Evolutionary conservation across 2,329 filamentous ascomycete species (phyloP).

Genomic region (Madurella fahalii): DNA sequence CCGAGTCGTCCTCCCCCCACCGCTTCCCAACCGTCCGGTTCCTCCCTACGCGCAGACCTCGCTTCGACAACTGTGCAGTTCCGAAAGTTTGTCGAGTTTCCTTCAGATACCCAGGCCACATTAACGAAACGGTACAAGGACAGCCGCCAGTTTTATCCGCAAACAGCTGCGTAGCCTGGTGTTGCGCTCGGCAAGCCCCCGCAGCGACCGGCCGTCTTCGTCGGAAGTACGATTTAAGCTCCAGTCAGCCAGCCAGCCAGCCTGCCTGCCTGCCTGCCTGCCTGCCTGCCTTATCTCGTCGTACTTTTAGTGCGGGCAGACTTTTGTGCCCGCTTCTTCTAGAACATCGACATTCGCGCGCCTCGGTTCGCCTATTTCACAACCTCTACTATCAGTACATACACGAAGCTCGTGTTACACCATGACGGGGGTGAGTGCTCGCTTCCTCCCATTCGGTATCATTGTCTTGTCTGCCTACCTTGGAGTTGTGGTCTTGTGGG

Average conservation of each 20-base stretch:
- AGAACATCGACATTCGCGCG: neutral
- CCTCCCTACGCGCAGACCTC: slow-evolving; percentile 17
- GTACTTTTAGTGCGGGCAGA: slow-evolving; percentile 6
- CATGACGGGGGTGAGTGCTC: slow-evolving; percentile 9
- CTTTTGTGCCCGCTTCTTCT: neutral
- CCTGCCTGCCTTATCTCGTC: neutral
- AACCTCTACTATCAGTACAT: neutral
- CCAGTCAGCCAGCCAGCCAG: neutral
- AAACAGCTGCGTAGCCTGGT: neutral
- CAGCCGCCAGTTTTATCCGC: neutral
- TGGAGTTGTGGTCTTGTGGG: slow-evolving; percentile 19
- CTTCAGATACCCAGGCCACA: neutral
- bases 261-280: neutral
- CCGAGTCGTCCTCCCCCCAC: slow-evolving; percentile 19
- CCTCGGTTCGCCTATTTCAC: neutral
- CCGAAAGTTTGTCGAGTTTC: neutral
- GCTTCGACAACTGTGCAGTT: slow-evolving; percentile 1
- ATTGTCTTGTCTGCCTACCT: slow-evolving; percentile 7
- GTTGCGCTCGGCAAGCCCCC: slow-evolving; percentile 1
- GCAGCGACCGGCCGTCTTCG: neutral
- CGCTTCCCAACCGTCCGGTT: slow-evolving; percentile 10
- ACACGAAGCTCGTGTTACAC: neutral
- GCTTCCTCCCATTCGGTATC: slow-evolving; percentile 4
- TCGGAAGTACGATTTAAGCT: neutral
- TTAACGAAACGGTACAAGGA: neutral